phyloP scores from a whole-genome alignment of 2,329 filamentous ascomycete genomes.

The Bimuria novae-zelandiae region DNA sequence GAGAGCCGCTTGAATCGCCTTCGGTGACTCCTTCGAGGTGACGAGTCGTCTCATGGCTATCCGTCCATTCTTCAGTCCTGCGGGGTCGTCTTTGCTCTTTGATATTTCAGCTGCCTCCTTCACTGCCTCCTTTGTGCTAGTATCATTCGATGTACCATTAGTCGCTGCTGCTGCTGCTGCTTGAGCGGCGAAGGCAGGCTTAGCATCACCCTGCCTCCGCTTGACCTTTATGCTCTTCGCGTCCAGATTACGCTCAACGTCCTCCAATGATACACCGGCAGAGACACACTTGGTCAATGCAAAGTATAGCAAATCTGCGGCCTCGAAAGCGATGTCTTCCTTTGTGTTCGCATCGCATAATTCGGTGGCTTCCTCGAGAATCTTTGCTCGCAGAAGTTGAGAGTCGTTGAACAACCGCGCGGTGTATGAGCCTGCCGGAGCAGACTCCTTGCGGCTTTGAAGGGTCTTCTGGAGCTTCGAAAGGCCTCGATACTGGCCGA shows the following conservation, averaged over 20 bases:
- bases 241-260: conserved; percentile 91
- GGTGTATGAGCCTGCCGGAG: conserved; percentile 90
- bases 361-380: conserved; percentile 97
- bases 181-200: conserved; percentile 88
- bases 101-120: conserved; percentile 59
- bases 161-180: conserved; percentile 49
- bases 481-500: conserved; percentile 81
- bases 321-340: conserved; percentile 88
- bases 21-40: conserved; percentile 64
- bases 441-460: conserved; percentile 76
- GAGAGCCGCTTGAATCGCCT: conserved; percentile 73
- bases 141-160: conserved; percentile 24
- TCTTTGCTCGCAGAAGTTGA: conserved; percentile 89
- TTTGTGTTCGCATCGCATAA: conserved; percentile 83
- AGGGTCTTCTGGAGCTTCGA: conserved; percentile 87
- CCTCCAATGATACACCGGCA: conserved; percentile 81
- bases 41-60: conserved; percentile 86
- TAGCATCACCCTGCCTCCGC: conserved; percentile 89
- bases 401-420: conserved; percentile 89
- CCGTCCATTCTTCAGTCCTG: conserved; percentile 57
- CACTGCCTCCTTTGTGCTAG: conserved; percentile 46
- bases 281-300: conserved; percentile 86
- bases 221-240: conserved; percentile 96
- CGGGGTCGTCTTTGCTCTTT: conserved; percentile 57
- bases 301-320: conserved; percentile 95